Base-by-base conservation (phyloP, 345 rosid genomes). In the Hevea brasiliensis region DNA sequence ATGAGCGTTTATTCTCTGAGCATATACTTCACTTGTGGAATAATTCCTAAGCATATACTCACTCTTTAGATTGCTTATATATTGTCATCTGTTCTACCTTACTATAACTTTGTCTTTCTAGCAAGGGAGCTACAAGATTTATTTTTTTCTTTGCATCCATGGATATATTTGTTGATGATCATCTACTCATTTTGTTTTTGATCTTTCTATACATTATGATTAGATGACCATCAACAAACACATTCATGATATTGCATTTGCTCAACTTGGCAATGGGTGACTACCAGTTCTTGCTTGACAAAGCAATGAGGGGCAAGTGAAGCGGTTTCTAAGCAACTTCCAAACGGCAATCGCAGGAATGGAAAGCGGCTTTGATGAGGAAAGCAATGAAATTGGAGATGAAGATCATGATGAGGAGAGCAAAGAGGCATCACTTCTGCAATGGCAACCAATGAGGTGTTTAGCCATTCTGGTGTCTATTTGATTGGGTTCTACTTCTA, bases 371-470 rank as follows among this genome's bases (percentile, higher is more conserved):
- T 81, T 78, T 79, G 9, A 81, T 53, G 41, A 83, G 72, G 79
- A 83, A 78, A 11, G 80, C 83, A 56, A 83, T 61, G 37, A 77
- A 69, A 3, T 79, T 83, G 0, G 86, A 83, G 57, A 79, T 41
- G 11, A 86, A 81, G 12, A 85, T 85, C 86, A 83, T 83, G 37
- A 85, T 13, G 1, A 85, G 74, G 35, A 83, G 76, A 35, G 71
- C 66, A 53, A 83, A 37, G 12, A 83, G 60, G 79, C 79, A 83
- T 4, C 84, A 83, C 66, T 77, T 83, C 79, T 81, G 85, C n/a
- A 85, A 27, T 1, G 57, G 77, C 83, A 84, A 18, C 81, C 77
- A 18, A 65, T 41, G 2, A 79, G 2, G 79, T 86, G 86, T 73
- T 86, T 86, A n/a, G 80, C 85, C 87, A 86, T 62, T 72, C 21